Percentiles rank a stretch among this genome's conserved stretches.
Conservation (phyloP, 108 stramenopile genomes). For the Hondaea fermentalgiana region DNA sequence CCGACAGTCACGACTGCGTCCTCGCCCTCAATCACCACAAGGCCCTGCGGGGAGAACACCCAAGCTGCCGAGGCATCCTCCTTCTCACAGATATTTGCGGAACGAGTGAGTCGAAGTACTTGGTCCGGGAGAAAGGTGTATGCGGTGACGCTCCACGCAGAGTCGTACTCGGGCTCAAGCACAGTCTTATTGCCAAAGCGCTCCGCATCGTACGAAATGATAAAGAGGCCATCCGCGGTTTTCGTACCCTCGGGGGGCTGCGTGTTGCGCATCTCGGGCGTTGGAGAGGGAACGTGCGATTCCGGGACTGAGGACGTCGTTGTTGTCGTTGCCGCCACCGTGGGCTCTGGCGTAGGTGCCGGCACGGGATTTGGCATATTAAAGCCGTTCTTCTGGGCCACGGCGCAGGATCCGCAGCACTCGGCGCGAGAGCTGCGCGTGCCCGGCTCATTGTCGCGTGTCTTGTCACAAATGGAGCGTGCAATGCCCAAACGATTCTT, state of each 20-base stretch:
- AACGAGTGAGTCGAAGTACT: background rate
- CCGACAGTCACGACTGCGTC: background rate
- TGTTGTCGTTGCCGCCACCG: background rate
- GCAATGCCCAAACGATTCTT: background rate
- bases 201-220: background rate
- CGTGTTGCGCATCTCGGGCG: background rate
- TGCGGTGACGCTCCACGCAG: background rate
- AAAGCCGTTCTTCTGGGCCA: background rate
- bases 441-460: background rate
- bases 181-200: background rate
- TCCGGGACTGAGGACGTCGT: background rate
- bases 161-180: background rate
- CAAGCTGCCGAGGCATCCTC: background rate
- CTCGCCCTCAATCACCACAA: background rate
- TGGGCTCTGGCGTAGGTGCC: background rate
- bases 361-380: background rate
- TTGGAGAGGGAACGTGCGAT: background rate
- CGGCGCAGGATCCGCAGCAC: conserved; percentile 1
- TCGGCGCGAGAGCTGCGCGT: background rate
- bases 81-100: background rate
- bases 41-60: background rate
- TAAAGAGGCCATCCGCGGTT: background rate
- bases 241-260: background rate
- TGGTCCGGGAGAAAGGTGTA: background rate
- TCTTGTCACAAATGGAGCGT: background rate